Evolutionary conservation across 129 eudicot species (phyloP), one percentile per base, ranked within the genome.

Genomic region (Flaveria linearis): DNA sequence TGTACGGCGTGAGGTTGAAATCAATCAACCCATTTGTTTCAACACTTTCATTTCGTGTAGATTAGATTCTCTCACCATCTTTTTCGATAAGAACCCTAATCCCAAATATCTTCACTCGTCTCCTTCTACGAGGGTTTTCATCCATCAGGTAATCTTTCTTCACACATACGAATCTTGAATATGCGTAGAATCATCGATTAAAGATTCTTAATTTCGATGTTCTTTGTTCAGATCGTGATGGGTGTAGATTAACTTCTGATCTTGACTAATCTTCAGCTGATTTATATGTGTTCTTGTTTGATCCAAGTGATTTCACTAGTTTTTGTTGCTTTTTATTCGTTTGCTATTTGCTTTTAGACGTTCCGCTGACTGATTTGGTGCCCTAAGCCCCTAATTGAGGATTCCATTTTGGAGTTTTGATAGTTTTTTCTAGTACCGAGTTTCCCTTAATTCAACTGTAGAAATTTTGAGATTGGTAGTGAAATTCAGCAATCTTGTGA

Each of bases 181-280:
- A 63, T 63, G 33, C 76, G 16, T 52, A 33, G 47, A 56, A 53
- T 66, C 33, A 12, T 61, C 25, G 17, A 42, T 76, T 26, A 28
- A 51, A 71, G 10, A 53, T 5, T 43, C 30, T 2, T 58, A 52
- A 52, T 72, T 63, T 71, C 69, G 16, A 16, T 57, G 50, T 33
- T 82, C 43, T 77, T 75, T 22, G 13, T 67, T 77, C 76, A 77
- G 86, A 82, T 77, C 86, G 72, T 61, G 57, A 14, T 45, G 42
- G 39, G 23, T 33, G n/a, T 81, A 47, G 67, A 68, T 64, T 55
- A 71, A 14, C 16, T 43, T 58, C 49, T 65, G 45, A 22, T 47
- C 45, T 72, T 72, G 41, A 72, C 66, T 57, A 65, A 72, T 71
- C 46, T 16, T 18, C 16, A 71, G 39, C 28, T 82, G 56, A 75